Conservation (phyloP, 148 eudicot species). For the Vaccinium darrowii region DNA sequence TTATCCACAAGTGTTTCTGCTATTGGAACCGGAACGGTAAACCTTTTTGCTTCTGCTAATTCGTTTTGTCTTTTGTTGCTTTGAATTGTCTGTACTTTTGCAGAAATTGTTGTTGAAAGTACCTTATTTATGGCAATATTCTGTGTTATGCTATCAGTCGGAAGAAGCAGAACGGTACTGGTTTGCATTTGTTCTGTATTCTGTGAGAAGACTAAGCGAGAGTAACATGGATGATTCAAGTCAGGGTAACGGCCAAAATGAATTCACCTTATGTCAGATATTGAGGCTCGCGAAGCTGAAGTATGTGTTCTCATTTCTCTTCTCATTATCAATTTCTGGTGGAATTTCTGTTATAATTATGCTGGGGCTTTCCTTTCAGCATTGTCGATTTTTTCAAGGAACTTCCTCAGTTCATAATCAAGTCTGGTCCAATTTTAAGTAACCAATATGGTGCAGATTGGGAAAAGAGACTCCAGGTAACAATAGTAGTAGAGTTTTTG, state of each 20-base stretch:
- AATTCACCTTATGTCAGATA: constrained; percentile 59
- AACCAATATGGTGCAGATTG: constrained; percentile 75
- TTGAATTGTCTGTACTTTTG: background rate
- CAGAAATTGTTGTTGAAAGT: background rate
- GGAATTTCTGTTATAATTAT: background rate
- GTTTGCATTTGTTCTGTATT: constrained; percentile 71
- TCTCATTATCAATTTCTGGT: background rate
- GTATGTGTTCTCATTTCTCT: constrained; percentile 28
- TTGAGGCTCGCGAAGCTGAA: constrained; percentile 67
- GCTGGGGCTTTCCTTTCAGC: constrained; percentile 37
- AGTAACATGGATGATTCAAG: constrained; percentile 16
- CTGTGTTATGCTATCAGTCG: background rate
- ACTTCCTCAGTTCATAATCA: constrained; percentile 79
- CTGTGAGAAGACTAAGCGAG: constrained; percentile 55
- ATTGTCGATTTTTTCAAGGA: constrained; percentile 88
- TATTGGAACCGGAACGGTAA: constrained; percentile 61
- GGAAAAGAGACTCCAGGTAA: constrained; percentile 86
- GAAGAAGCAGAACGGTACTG: constrained; percentile 32
- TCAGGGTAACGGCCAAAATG: constrained; percentile 30
- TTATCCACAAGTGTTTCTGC: constrained; percentile 49
- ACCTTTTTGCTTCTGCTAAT: background rate
- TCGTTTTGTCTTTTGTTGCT: background rate
- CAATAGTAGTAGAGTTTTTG: constrained; percentile 6
- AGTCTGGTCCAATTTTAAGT: constrained; percentile 64
- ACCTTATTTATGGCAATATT: background rate